A percentile compares a stretch with the other conserved stretches of the same genome.
Evolutionary conservation across 495 filamentous ascomycete species (phyloP).

Genomic region (Aspergillus hancockii): DNA sequence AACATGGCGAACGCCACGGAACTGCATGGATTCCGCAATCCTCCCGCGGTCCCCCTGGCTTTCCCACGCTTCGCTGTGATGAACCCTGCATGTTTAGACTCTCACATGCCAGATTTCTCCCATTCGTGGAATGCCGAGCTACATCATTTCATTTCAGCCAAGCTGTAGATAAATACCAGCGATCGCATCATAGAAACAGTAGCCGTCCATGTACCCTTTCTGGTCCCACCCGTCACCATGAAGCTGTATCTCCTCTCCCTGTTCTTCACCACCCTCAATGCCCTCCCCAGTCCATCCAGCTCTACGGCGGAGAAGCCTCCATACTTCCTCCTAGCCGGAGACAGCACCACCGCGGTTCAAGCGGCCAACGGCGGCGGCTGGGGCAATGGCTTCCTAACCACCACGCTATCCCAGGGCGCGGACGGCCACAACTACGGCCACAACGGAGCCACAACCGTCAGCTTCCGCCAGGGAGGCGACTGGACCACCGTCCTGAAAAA

Average conservation of each 20-base stretch:
- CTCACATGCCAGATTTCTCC: conserved; percentile 5
- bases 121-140: conserved; percentile 7
- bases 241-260: neutral
- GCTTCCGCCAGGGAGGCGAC: conserved; percentile 44
- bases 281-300: conserved; percentile 4
- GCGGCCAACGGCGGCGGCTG: conserved; percentile 37
- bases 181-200: neutral
- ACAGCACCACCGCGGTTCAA: conserved; percentile 50
- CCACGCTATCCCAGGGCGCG: conserved; percentile 38
- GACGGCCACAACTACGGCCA: conserved; percentile 50
- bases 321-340: conserved; percentile 54
- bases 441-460: conserved; percentile 54
- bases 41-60: neutral
- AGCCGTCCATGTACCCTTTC: neutral
- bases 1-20: no score
- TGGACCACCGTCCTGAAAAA: conserved; percentile 46
- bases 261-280: conserved; percentile 2
- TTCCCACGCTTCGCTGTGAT: neutral
- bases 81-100: neutral
- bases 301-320: conserved; percentile 25
- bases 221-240: neutral
- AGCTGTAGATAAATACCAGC: neutral
- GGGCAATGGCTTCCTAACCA: conserved; percentile 54
- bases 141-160: neutral
- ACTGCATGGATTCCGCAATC: no score